Evolutionary conservation across 1,139 yeast genomes (phyloP), one percentile per base, ranked within the genome.

Genomic region (Candida tropicalis): DNA sequence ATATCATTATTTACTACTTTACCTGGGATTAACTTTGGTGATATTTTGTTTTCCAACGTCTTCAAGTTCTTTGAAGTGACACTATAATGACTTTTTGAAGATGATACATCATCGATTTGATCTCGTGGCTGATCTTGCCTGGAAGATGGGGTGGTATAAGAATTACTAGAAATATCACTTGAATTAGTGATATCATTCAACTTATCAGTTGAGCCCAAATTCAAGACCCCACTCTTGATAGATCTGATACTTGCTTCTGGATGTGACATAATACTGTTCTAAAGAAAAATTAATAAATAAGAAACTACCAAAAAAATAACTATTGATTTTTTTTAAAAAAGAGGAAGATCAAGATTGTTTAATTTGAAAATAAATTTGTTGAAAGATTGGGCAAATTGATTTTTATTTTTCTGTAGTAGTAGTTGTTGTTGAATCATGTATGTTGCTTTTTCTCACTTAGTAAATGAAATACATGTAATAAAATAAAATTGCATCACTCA

Each of bases 191-290:
- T 39, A 25, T 50, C 51, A 20, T 60, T 63, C 26, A 58, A 46
- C 15, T 57, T 59, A 10, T 62, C 69, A 5, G 59, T 56, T 9
- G 65, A 52, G 39, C 58, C 65, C 27, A 66, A 47, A 47, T 64
- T 64, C 41, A 60, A 56, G 43, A 60, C 65, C 3, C 77, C 76
- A 49, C 73, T 68, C 45, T 56, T 63, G 2, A 71, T 67, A 22
- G 75, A 69, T 51, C 63, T 66, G 29, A 70, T 62, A 47, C 75
- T 69, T 26, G 75, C 76, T 15, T 69, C 72, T n/a, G 76, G 73
- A 47, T 70, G 73, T 26, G 75, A 60, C 76, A 70, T 71, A 4
- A 26, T 22, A 15, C 8, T 23, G n/a, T 5, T 23, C 35, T 27
- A 27, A 27, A 7, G n/a, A 25, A n/a, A 5, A 25, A n/a, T 25